Conservation (phyloP, 2,329 filamentous ascomycete genomes). For the Byssoonygena ceratinophila region DNA sequence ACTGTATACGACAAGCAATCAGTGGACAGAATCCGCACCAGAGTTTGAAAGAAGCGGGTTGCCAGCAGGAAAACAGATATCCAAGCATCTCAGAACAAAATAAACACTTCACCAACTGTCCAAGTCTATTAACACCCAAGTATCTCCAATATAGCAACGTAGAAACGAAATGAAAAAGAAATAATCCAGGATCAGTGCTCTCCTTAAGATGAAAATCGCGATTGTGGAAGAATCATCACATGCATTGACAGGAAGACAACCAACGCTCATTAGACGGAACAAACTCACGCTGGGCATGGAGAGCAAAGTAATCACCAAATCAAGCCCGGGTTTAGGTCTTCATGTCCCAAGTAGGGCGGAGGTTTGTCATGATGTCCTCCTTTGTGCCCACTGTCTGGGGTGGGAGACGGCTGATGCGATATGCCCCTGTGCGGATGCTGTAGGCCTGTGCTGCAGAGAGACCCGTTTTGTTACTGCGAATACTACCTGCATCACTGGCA, state of each 20-base stretch:
- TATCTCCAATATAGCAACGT: background rate
- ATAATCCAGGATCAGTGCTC: background rate
- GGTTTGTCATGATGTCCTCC: slow-evolving; percentile 52
- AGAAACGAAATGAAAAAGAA: background rate
- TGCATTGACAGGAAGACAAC: background rate
- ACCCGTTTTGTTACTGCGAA: slow-evolving; percentile 62
- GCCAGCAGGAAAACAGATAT: background rate
- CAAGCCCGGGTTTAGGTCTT: background rate
- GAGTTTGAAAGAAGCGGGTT: background rate
- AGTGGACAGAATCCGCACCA: no score
- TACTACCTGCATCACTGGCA: slow-evolving; percentile 39
- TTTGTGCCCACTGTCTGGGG: slow-evolving; percentile 69
- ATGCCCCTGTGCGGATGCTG: slow-evolving; percentile 70
- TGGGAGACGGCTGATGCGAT: slow-evolving; percentile 75
- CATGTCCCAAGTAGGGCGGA: slow-evolving; percentile 49
- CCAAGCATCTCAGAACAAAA: background rate
- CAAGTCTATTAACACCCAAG: slow-evolving; percentile 5
- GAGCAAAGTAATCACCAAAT: background rate
- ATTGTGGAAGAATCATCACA: slow-evolving; percentile 5
- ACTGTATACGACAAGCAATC: no score
- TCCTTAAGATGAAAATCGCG: background rate
- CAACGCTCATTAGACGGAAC: slow-evolving; percentile 10
- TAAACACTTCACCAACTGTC: background rate
- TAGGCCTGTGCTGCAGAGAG: slow-evolving; percentile 60
- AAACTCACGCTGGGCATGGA: background rate